Conservation (phyloP, 2,329 filamentous ascomycete genomes). For the Pseudogymnoascus sp. region DNA sequence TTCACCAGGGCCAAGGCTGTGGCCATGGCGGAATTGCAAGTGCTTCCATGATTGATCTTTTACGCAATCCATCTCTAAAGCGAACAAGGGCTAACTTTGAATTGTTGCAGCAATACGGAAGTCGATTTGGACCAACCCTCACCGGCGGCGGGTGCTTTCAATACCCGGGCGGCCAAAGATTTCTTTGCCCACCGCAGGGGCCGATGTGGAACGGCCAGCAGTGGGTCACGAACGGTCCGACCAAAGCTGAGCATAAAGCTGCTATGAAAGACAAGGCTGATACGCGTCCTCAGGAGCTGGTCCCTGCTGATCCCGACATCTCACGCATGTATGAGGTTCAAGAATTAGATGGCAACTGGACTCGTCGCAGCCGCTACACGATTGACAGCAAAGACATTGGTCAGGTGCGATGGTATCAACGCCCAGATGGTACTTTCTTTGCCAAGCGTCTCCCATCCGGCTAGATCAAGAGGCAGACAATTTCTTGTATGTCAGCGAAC, state of each 20-base stretch:
- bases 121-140: neutral
- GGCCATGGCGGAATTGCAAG: conserved; percentile 4
- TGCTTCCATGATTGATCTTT: neutral
- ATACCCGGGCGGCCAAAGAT: conserved; percentile 1
- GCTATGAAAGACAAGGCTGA: conserved; percentile 11
- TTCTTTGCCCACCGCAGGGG: conserved; percentile 1
- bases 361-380: conserved; percentile 49
- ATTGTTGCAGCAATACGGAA: conserved; percentile 3
- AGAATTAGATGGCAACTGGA: conserved; percentile 54
- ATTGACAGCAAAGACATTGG: conserved; percentile 49
- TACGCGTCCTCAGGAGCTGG: conserved; percentile 48
- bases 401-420: conserved; percentile 52
- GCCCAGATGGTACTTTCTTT: conserved; percentile 52
- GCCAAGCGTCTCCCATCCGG: conserved; percentile 43
- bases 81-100: neutral
- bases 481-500: neutral
- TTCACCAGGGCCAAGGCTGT: conserved; percentile 2
- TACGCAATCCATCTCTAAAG: neutral
- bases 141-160: neutral
- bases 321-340: conserved; percentile 54
- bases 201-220: conserved; percentile 37
- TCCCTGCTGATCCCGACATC: conserved; percentile 53
- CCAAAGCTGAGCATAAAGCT: conserved; percentile 29
- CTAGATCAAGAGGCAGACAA: conserved; percentile 7
- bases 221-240: conserved; percentile 54